Base-by-base conservation (phyloP, 2,329 filamentous ascomycete species). In the Epichloe coenophiala region DNA sequence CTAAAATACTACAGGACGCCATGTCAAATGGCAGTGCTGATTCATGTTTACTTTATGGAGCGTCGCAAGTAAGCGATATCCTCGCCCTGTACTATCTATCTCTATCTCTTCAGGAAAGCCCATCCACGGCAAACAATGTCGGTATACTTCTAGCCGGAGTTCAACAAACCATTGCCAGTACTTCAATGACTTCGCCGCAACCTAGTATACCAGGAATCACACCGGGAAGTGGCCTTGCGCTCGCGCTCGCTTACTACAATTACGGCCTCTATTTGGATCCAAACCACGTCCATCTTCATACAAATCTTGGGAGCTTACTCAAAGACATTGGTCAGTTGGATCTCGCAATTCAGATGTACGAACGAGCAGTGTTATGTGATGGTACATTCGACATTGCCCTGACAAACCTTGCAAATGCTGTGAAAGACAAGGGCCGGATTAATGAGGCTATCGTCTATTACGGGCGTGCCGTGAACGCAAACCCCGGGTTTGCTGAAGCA, bases 91-190 rank as follows among this genome's bases (percentile, higher is more conserved):
- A 98, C 65, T 98, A 98, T 61, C 74, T 98, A 3, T 98, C 93
- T 0, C 71, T 98, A 3, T 95, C 93, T 0, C 75, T 98, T 2
- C 93, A 96, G 56, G 90, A 93, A 45, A 97, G 93, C 60, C 93
- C 93, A 2, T 98, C 93, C 0, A 98, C 93, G 0, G 93, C 93
- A 1, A 98, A 98, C 64, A 98, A 98, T 63, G 90, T 98, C 12
- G 93, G 93, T 3, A 98, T 98, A 50, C 74, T 98, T 31, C 79
- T 98, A n/a, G 93, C 93, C 5, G 88, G 93, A 51, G 86, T 97
- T 19, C 93, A 95, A 61, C 89, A 95, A 52, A 52, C 63, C 8
- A 56, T 58, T 27, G 62, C 72, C 19, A 71, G 70, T 12, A 71
- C 70, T 12, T 35, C 53, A 11, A 52, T 52, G 13, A 49, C 43